Conservation (phyloP, 1,284 basidiomycete genomes). For the Leccinum ponderosum region DNA sequence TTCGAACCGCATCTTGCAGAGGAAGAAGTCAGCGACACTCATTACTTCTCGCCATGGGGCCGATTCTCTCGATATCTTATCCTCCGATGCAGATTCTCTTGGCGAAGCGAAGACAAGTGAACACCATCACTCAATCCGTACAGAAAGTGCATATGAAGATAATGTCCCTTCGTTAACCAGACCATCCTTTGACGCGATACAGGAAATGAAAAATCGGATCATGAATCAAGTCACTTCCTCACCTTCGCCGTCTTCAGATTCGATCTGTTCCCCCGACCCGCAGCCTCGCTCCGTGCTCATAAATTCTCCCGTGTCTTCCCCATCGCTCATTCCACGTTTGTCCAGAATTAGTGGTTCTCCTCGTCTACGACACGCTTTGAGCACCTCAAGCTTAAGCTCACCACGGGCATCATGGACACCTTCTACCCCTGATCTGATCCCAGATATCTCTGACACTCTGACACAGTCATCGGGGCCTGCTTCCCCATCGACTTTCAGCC, state of each 20-base stretch:
- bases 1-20: conserved; percentile 27
- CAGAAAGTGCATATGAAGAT: conserved; percentile 14
- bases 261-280: conserved; percentile 16
- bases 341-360: conserved; percentile 27
- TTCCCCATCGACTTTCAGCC: conserved; percentile 49
- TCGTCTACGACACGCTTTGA: conserved; percentile 26
- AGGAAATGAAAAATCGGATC: conserved; percentile 66
- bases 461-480: conserved; percentile 57
- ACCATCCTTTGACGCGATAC: conserved; percentile 52
- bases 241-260: conserved; percentile 24
- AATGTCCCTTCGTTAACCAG: conserved; percentile 27
- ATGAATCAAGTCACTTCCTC: conserved; percentile 39
- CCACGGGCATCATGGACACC: conserved; percentile 37
- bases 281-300: conserved; percentile 7
- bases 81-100: conserved; percentile 4
- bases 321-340: conserved; percentile 36
- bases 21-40: conserved; percentile 18
- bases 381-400: conserved; percentile 33
- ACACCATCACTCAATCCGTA: conserved; percentile 2
- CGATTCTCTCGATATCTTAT: conserved; percentile 5
- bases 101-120: conserved; percentile 4
- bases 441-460: conserved; percentile 59
- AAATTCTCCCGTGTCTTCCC: conserved; percentile 14
- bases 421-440: conserved; percentile 60
- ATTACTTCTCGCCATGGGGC: conserved; percentile 4